These are phyloP conservation scores for Wickerhamomyces silvicola DNA, from an alignment of 805 yeast species.

Conservation along the genomic window DNA sequence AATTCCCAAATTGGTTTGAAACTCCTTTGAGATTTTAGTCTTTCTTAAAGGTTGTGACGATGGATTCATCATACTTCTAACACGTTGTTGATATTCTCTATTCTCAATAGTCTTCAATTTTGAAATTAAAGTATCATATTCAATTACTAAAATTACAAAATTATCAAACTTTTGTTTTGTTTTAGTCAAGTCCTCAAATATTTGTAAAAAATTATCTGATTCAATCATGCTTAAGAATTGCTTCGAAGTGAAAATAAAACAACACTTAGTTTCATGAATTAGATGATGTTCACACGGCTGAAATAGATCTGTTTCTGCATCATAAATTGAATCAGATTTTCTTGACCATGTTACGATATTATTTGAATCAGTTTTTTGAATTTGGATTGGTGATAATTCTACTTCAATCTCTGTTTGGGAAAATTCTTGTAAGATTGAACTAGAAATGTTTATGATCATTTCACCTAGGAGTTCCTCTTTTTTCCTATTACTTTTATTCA, in stretches of 20 bases:
- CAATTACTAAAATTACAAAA: conserved; percentile 41
- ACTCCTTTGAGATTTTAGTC: conserved; percentile 4
- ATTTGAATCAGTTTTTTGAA: conserved; percentile 11
- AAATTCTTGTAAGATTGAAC: conserved; percentile 17
- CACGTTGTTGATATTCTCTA: conserved; percentile 33
- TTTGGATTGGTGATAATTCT: conserved; percentile 29
- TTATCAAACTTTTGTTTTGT: conserved; percentile 18
- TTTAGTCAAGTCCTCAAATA: conserved; percentile 18
- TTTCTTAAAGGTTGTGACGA: conserved; percentile 1
- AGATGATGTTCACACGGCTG: conserved; percentile 41
- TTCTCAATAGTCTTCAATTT: conserved; percentile 41
- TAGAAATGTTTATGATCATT: conserved; percentile 41
- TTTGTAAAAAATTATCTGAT: conserved; percentile 19
- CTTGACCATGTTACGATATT: conserved; percentile 43
- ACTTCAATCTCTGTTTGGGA: conserved; percentile 26
- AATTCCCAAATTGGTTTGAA: conserved; percentile 2
- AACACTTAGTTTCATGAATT: conserved; percentile 35
- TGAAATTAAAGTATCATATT: conserved; percentile 39
- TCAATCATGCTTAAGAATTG: conserved; percentile 34
- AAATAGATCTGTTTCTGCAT: conserved; percentile 41
- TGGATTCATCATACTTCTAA: conserved; percentile 23
- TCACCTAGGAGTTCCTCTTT: conserved; percentile 46
- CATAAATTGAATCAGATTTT: conserved; percentile 41
- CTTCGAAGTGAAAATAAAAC: conserved; percentile 41
- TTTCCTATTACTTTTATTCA: conserved; percentile 33